Evolutionary conservation across 2,329 filamentous ascomycete genomes (phyloP).

Genomic region (Pseudogymnoascus sp.): DNA sequence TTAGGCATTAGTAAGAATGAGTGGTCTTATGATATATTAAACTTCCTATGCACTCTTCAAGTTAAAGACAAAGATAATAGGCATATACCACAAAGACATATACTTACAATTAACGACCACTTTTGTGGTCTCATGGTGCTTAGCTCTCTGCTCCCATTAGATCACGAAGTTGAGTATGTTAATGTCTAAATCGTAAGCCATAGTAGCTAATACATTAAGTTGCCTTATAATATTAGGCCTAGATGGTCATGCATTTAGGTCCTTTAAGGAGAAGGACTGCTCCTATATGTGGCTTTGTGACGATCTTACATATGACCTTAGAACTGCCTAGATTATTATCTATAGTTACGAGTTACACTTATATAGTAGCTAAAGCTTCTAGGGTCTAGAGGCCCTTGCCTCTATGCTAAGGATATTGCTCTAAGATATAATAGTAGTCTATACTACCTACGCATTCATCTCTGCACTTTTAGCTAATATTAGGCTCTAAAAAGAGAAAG

Average conservation of each 20-base stretch:
- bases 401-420: not conserved
- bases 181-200: not conserved
- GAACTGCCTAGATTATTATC: conserved; percentile 20
- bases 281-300: conserved; percentile 11
- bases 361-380: not conserved
- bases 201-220: not conserved
- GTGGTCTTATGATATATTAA: not conserved
- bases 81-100: not conserved
- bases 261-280: conserved; percentile 7
- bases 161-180: not conserved
- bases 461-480: not conserved
- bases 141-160: not conserved
- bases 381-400: not conserved
- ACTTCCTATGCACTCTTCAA: not conserved
- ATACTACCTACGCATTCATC: not conserved
- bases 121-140: not conserved
- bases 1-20: not conserved
- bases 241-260: conserved; percentile 12
- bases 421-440: not conserved
- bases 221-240: conserved; percentile 11
- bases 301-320: conserved; percentile 16
- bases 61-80: not conserved
- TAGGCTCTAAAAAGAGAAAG: not conserved
- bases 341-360: conserved; percentile 23
- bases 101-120: not conserved